Evolutionary conservation across 192 early-diverging fungal species (phyloP).

Genomic region (Oehlia diaphana): DNA sequence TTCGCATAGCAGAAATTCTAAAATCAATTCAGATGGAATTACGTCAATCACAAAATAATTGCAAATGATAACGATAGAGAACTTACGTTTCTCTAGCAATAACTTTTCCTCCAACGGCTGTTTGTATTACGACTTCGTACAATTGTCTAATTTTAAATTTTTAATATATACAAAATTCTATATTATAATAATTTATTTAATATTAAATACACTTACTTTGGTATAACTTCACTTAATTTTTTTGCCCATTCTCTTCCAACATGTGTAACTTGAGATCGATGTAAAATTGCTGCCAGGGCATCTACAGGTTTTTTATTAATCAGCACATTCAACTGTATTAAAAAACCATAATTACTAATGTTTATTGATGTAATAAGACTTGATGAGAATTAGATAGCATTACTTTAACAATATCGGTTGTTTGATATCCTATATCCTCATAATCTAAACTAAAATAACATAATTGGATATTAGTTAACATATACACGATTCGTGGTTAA

Average conservation of each 20-base stretch:
- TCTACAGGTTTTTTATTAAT: slow-evolving; percentile 92
- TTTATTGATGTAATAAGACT: not conserved
- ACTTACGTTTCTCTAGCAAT: slow-evolving; percentile 80
- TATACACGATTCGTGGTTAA: no score
- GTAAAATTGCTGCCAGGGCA: slow-evolving; percentile 86
- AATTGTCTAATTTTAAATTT: slow-evolving; percentile 63
- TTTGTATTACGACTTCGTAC: slow-evolving; percentile 95
- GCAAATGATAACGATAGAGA: not conserved
- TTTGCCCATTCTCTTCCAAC: slow-evolving; percentile 84
- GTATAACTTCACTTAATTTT: slow-evolving; percentile 79
- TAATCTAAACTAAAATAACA: slow-evolving; percentile 77
- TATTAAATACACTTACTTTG: slow-evolving; percentile 30
- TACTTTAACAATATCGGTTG: slow-evolving; percentile 85
- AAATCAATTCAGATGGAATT: not conserved
- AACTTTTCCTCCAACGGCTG: slow-evolving; percentile 77
- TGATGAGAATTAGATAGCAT: not conserved
- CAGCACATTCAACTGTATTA: slow-evolving; percentile 74
- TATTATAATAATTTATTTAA: slow-evolving; percentile 20
- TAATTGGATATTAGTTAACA: not conserved
- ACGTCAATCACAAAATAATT: not conserved
- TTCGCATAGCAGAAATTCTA: slow-evolving; percentile 79
- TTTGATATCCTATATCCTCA: slow-evolving; percentile 87
- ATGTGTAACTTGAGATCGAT: slow-evolving; percentile 64
- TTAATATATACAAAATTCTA: slow-evolving; percentile 4
- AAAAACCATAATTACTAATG: not conserved